Conservation (phyloP, 257 asterid genomes). For the Jacaranda mimosifolia region DNA sequence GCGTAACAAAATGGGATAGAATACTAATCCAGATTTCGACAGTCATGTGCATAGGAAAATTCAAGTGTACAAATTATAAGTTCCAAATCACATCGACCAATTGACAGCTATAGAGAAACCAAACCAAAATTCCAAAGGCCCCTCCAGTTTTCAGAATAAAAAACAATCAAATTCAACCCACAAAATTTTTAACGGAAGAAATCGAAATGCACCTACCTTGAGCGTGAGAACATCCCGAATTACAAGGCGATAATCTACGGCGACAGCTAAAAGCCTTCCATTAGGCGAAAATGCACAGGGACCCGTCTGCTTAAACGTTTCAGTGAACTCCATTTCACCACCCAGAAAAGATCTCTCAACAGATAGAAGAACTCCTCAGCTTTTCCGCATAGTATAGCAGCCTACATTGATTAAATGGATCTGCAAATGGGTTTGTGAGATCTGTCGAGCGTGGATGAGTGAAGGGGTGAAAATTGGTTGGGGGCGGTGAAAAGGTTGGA, state of each 20-base stretch:
- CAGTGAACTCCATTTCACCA: constrained; percentile 86
- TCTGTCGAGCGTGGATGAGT: constrained; percentile 36
- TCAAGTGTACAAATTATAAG: constrained; percentile 7
- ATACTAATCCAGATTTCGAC: constrained; percentile 5
- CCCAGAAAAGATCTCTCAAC: neutral
- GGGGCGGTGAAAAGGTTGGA: constrained; percentile 28
- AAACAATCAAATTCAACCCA: constrained; percentile 23
- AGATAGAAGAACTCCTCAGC: neutral
- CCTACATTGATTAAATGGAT: constrained; percentile 31
- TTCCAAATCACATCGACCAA: constrained; percentile 13
- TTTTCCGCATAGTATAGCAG: constrained; percentile 22
- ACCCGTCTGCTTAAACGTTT: constrained; percentile 81
- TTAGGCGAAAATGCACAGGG: constrained; percentile 93
- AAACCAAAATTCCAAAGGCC: constrained; percentile 18
- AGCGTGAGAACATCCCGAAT: constrained; percentile 91
- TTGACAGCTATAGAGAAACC: neutral
- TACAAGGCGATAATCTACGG: constrained; percentile 92
- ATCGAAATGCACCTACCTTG: constrained; percentile 58
- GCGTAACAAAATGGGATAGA: neutral
- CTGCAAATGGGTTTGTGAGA: constrained; percentile 43
- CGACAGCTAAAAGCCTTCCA: constrained; percentile 83
- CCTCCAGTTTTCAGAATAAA: constrained; percentile 1
- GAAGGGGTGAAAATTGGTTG: constrained; percentile 14
- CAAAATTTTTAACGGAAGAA: neutral
- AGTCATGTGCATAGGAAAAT: constrained; percentile 5